Conservation (phyloP, 257 asterid species). For the Ligustrum vulgare region DNA sequence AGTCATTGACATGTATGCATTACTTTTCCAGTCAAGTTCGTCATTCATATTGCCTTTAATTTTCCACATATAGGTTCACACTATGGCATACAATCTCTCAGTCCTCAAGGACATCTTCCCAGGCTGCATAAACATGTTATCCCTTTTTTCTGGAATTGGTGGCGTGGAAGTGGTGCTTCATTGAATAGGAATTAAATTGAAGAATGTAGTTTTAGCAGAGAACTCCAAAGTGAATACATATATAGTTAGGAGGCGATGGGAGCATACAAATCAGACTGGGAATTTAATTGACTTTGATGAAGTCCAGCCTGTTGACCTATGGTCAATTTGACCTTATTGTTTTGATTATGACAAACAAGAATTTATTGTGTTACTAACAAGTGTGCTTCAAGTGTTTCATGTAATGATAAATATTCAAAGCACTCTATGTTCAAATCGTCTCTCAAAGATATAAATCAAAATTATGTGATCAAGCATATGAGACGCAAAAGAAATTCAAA, state of each 20-base stretch:
- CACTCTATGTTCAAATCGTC: no score
- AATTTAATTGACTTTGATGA: constrained; percentile 54
- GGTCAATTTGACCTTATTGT: no score
- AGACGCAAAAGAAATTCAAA: no score
- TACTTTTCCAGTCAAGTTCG: neutral
- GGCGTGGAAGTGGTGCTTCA: constrained; percentile 96
- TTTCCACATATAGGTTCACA: constrained; percentile 54
- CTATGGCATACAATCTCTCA: constrained; percentile 85
- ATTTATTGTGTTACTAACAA: no score
- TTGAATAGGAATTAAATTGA: constrained; percentile 64
- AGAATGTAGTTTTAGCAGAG: constrained; percentile 67
- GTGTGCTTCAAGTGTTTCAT: no score
- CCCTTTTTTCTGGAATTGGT: constrained; percentile 92
- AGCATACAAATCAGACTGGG: constrained; percentile 74
- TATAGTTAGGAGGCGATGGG: constrained; percentile 87
- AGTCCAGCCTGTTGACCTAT: no score
- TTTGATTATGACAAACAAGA: no score
- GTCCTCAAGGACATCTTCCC: constrained; percentile 72
- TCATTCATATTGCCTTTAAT: neutral
- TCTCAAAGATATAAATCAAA: no score
- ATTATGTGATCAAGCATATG: no score
- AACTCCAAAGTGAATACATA: constrained; percentile 65
- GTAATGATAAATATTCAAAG: no score
- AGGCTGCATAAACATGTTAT: constrained; percentile 58
- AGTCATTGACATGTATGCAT: neutral